These are phyloP conservation scores for Sclerotinia minor DNA, from an alignment of 2,329 filamentous ascomycete genomes.

Conservation along the genomic window DNA sequence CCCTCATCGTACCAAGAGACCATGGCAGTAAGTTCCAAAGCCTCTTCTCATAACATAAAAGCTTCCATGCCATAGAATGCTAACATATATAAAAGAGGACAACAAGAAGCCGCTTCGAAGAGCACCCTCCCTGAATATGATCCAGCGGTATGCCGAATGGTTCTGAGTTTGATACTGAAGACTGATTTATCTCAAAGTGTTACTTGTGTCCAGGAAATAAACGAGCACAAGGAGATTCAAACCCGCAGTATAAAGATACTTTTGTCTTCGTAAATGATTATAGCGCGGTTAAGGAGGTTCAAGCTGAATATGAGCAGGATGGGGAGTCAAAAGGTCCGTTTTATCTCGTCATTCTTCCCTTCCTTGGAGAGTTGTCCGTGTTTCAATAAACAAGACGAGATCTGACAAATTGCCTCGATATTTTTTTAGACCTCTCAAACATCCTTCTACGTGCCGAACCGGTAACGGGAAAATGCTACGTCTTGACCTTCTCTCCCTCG, in stretches of 20 bases:
- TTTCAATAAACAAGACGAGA: neutral
- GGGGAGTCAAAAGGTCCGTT: slow-evolving; percentile 34
- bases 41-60: neutral
- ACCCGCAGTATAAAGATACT: slow-evolving; percentile 82
- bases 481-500: slow-evolving; percentile 87
- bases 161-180: slow-evolving; percentile 9
- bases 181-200: slow-evolving; percentile 57
- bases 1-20: slow-evolving; percentile 92
- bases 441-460: slow-evolving; percentile 78
- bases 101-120: slow-evolving; percentile 71
- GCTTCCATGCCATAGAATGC: neutral
- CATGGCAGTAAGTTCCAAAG: slow-evolving; percentile 80
- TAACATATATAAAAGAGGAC: slow-evolving; percentile 57
- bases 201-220: slow-evolving; percentile 93
- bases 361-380: slow-evolving; percentile 4
- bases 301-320: slow-evolving; percentile 68
- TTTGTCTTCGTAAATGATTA: slow-evolving; percentile 98
- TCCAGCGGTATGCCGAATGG: slow-evolving; percentile 52
- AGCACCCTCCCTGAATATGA: slow-evolving; percentile 78
- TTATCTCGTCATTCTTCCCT: neutral
- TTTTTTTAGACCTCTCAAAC: slow-evolving; percentile 63
- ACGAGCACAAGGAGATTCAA: slow-evolving; percentile 80
- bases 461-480: slow-evolving; percentile 94
- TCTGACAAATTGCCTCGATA: neutral
- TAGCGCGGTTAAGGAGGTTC: slow-evolving; percentile 91